phyloP scores from a whole-genome alignment of 2,329 filamentous ascomycete species.

The Dactylellina drechsleri region DNA sequence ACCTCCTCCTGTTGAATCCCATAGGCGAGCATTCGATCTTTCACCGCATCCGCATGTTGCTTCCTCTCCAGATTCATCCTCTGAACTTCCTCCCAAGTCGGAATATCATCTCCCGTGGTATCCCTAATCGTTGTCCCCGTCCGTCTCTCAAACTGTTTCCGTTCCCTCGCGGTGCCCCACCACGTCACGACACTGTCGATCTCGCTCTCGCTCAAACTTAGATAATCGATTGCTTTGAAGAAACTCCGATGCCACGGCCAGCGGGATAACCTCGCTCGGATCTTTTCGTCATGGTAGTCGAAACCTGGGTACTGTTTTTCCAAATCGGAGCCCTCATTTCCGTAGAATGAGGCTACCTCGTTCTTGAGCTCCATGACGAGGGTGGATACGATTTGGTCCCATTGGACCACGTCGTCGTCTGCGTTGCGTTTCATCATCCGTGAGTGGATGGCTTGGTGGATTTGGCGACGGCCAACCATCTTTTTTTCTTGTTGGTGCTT shows the following conservation, averaged over 20 bases:
- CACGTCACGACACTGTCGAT: constrained; percentile 57
- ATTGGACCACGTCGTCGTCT: constrained; percentile 54
- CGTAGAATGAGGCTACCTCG: constrained; percentile 57
- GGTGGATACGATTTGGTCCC: constrained; percentile 51
- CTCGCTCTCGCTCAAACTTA: constrained; percentile 55
- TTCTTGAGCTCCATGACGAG: constrained; percentile 57
- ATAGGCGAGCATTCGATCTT: constrained; percentile 29
- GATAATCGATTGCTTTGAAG: constrained; percentile 57
- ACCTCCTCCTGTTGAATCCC: constrained; percentile 34
- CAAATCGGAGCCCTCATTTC: constrained; percentile 55
- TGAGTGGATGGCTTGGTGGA: constrained; percentile 54
- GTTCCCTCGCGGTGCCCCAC: constrained; percentile 56
- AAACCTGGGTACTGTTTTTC: constrained; percentile 57
- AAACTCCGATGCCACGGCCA: constrained; percentile 56
- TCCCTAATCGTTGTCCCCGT: constrained; percentile 38
- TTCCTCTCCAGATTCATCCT: constrained; percentile 39
- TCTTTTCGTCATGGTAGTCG: constrained; percentile 56
- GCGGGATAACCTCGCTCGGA: constrained; percentile 55
- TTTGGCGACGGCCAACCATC: constrained; percentile 54
- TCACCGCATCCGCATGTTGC: constrained; percentile 24
- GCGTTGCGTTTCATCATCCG: constrained; percentile 55
- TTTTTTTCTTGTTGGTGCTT: constrained; percentile 1
- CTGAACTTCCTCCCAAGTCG: constrained; percentile 50
- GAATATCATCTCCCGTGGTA: constrained; percentile 53
- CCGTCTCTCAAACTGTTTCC: constrained; percentile 27